These are phyloP conservation scores for Phialocephala subalpina DNA, from an alignment of 2,329 filamentous ascomycete genomes.

Conservation along the genomic window DNA sequence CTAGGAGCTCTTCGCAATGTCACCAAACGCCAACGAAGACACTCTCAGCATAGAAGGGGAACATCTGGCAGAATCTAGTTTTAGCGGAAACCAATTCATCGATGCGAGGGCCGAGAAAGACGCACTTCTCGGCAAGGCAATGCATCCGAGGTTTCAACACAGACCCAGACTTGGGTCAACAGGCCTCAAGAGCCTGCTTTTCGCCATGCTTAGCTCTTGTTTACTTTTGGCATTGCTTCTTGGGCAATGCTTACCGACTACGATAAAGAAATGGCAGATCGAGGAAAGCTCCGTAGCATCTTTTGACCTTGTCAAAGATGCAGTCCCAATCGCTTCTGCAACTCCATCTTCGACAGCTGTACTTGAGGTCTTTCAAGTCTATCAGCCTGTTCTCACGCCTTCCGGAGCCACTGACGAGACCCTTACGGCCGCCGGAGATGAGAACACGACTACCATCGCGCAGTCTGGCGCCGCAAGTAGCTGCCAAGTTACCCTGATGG, in stretches of 20 bases:
- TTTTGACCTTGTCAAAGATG: constrained; percentile 35
- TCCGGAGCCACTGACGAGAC: constrained; percentile 50
- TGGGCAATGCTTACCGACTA: constrained; percentile 16
- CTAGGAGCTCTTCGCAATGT: background rate
- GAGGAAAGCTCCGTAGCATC: constrained; percentile 10
- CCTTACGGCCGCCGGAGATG: constrained; percentile 38
- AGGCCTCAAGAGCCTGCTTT: constrained; percentile 9
- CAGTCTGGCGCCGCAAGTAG: constrained; percentile 40
- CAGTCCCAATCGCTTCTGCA: constrained; percentile 32
- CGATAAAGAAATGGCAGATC: constrained; percentile 3
- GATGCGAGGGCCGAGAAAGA: background rate
- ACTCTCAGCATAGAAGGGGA: background rate
- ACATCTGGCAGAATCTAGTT: background rate
- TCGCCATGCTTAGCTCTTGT: constrained; percentile 19
- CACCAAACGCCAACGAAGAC: background rate
- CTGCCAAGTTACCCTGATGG: constrained; percentile 69
- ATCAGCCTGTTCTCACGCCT: constrained; percentile 68
- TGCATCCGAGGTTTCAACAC: background rate
- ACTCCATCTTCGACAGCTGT: constrained; percentile 40
- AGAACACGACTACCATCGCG: constrained; percentile 35
- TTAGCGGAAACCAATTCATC: background rate
- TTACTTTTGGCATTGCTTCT: constrained; percentile 24
- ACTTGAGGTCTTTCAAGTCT: constrained; percentile 74
- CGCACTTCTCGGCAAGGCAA: background rate
- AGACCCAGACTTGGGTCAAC: background rate